Percentiles rank a stretch among this genome's conserved stretches.
Conservation (phyloP, 2,329 filamentous ascomycete genomes). For the Trichoderma sp. region DNA sequence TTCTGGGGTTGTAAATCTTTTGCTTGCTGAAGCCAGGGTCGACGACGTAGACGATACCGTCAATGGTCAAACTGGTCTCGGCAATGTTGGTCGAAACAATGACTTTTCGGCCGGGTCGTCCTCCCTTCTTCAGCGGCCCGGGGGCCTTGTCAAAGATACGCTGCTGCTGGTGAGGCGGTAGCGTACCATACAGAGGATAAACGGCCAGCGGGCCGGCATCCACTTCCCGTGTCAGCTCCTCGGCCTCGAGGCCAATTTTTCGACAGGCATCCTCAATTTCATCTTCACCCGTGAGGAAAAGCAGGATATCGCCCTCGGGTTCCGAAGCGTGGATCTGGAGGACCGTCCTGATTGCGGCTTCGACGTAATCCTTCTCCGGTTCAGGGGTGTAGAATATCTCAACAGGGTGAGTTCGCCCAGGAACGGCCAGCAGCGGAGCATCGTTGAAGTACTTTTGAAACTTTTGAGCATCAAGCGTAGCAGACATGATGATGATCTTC, state of each 20-base stretch:
- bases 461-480: constrained; percentile 95
- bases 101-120: constrained; percentile 86
- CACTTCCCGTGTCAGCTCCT: constrained; percentile 89
- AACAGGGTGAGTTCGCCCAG: constrained; percentile 92
- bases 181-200: constrained; percentile 90
- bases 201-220: constrained; percentile 87
- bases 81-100: constrained; percentile 98
- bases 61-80: constrained; percentile 95
- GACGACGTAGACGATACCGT: constrained; percentile 99
- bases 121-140: constrained; percentile 69
- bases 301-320: constrained; percentile 85
- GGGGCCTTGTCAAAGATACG: constrained; percentile 93
- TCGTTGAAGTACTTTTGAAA: constrained; percentile 98
- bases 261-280: constrained; percentile 96
- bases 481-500: constrained; percentile 99
- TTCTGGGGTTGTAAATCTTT: constrained; percentile 97
- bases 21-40: constrained; percentile 99
- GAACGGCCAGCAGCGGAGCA: constrained; percentile 89
- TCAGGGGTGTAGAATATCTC: constrained; percentile 99
- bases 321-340: constrained; percentile 96
- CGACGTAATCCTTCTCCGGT: constrained; percentile 94
- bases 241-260: constrained; percentile 87
- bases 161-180: constrained; percentile 92
- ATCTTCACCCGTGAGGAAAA: constrained; percentile 97
- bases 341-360: constrained; percentile 91